phyloP scores from a whole-genome alignment of 495 filamentous ascomycete species.

The Sphaerosporella brunnea region DNA sequence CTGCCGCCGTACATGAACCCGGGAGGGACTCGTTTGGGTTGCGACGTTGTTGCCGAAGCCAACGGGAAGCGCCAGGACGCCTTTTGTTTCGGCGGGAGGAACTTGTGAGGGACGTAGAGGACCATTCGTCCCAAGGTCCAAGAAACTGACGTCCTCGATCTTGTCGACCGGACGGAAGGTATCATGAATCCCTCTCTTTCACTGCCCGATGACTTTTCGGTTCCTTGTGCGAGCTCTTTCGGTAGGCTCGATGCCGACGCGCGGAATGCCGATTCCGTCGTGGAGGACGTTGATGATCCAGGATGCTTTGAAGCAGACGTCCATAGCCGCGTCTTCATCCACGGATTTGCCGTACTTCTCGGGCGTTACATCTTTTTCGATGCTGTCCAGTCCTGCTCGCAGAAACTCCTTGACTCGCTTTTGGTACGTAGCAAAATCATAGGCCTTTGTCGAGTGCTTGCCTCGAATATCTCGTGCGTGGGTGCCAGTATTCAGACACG shows the following conservation, averaged over 20 bases:
- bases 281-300: constrained; percentile 96
- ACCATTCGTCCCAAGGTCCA: constrained; percentile 98
- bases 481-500: constrained; percentile 98
- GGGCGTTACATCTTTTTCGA: constrained; percentile 42
- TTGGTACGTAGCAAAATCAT: constrained; percentile 86
- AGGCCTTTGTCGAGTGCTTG: constrained; percentile 61
- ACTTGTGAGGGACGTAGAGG: constrained; percentile 90
- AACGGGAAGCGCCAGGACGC: constrained; percentile 41
- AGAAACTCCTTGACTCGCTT: constrained; percentile 71
- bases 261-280: constrained; percentile 82
- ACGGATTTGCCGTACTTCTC: constrained; percentile 65
- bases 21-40: constrained; percentile 33
- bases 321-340: constrained; percentile 51
- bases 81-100: constrained; percentile 39
- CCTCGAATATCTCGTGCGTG: constrained; percentile 83
- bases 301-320: constrained; percentile 92
- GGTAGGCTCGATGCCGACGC: constrained; percentile 61
- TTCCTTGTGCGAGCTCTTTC: constrained; percentile 41
- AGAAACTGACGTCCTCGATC: constrained; percentile 79
- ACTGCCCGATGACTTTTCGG: constrained; percentile 50
- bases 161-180: constrained; percentile 89
- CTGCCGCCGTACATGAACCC: constrained; percentile 50
- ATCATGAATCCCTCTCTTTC: constrained; percentile 60
- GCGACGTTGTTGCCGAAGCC: constrained; percentile 69
- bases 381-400: constrained; percentile 57